Percentiles rank a stretch among this genome's conserved stretches.
phyloP scores from a whole-genome alignment of 2,329 filamentous ascomycete genomes.

The Pestalotiopsis sp. region DNA sequence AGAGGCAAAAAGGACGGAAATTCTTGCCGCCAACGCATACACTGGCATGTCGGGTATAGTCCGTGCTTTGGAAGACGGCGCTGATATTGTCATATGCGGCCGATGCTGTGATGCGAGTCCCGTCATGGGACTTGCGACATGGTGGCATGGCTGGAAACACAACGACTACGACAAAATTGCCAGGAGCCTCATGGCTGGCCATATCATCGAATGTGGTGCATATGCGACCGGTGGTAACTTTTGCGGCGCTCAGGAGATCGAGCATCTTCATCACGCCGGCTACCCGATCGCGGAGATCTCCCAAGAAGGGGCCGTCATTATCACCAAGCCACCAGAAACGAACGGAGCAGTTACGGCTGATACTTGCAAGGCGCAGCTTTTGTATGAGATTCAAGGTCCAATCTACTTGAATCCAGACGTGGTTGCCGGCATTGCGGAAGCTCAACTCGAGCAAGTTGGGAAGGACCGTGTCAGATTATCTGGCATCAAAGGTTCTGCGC shows the following conservation, averaged over 20 bases:
- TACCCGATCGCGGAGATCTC: slow-evolving; percentile 13
- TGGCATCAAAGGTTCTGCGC: slow-evolving; percentile 37
- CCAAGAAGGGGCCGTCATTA: background rate
- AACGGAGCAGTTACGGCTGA: slow-evolving; percentile 26
- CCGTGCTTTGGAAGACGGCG: slow-evolving; percentile 31
- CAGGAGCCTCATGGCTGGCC: slow-evolving; percentile 39
- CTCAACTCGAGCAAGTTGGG: slow-evolving; percentile 46
- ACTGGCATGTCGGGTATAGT: slow-evolving; percentile 41
- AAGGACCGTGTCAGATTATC: slow-evolving; percentile 34
- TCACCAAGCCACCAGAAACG: slow-evolving; percentile 21
- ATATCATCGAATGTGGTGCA: slow-evolving; percentile 43
- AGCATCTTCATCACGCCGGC: slow-evolving; percentile 20
- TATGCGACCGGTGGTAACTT: slow-evolving; percentile 47
- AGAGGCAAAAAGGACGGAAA: background rate
- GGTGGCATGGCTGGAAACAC: slow-evolving; percentile 44
- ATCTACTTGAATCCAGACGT: slow-evolving; percentile 45
- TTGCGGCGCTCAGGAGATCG: slow-evolving; percentile 38
- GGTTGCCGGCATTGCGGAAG: slow-evolving; percentile 35
- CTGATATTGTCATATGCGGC: slow-evolving; percentile 40
- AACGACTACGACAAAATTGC: slow-evolving; percentile 42
- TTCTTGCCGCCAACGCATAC: slow-evolving; percentile 41
- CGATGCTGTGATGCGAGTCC: slow-evolving; percentile 39
- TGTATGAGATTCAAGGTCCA: slow-evolving; percentile 47
- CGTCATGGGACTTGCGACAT: slow-evolving; percentile 43
- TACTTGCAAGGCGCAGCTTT: slow-evolving; percentile 36